These are phyloP conservation scores for Trichoderma lentiforme DNA, from an alignment of 2,329 filamentous ascomycete species.

Conservation along the genomic window DNA sequence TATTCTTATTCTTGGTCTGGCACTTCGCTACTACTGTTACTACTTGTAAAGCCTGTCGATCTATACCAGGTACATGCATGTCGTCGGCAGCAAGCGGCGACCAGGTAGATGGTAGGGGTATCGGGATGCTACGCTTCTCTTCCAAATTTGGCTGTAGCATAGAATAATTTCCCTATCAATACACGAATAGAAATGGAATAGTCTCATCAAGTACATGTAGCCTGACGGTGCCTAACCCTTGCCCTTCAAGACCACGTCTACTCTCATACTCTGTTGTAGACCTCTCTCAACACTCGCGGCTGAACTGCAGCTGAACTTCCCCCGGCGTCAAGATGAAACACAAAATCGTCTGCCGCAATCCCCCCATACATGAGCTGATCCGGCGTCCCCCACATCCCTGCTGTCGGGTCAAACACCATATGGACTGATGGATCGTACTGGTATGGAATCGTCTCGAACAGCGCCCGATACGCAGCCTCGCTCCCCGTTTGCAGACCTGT, in stretches of 20 bases:
- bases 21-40: too few relatives aligned
- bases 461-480: conserved; percentile 2
- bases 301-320: neutral
- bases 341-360: conserved; percentile 21
- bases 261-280: neutral
- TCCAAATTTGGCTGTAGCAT: neutral
- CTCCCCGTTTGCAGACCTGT: neutral
- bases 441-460: neutral
- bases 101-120: neutral
- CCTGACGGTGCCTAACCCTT: neutral
- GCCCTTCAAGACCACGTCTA: neutral
- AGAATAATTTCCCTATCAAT: neutral
- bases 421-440: neutral
- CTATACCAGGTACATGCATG: neutral
- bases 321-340: conserved; percentile 16
- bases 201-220: neutral
- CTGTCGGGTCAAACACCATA: conserved; percentile 9
- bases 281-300: conserved; percentile 16
- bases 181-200: neutral
- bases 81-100: neutral
- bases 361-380: conserved; percentile 23
- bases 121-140: neutral
- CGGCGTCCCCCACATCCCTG: conserved; percentile 12
- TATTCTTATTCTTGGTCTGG: neutral
- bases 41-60: neutral